Conservation (phyloP, 1,284 basidiomycete species). For the Sporisorium sorghi region DNA sequence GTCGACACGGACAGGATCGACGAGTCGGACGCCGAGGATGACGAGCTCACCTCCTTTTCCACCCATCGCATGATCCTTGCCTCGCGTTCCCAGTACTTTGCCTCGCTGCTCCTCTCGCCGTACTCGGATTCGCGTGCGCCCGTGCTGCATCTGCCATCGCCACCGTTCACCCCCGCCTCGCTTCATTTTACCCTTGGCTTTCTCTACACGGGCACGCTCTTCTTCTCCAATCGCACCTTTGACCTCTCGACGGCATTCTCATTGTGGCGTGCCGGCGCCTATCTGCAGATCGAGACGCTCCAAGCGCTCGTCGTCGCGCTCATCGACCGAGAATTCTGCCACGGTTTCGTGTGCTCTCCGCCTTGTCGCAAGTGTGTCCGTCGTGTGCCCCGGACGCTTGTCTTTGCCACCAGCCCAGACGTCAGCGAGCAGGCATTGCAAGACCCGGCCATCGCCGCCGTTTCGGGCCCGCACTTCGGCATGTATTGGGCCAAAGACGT, state of each 20-base stretch:
- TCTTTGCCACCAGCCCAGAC: slow-evolving; percentile 54
- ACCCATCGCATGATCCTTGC: slow-evolving; percentile 92
- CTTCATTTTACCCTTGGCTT: slow-evolving; percentile 94
- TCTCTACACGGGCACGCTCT: slow-evolving; percentile 91
- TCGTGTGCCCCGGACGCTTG: slow-evolving; percentile 58
- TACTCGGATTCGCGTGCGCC: slow-evolving; percentile 70
- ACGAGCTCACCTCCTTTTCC: slow-evolving; percentile 74
- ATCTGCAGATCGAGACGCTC: slow-evolving; percentile 77
- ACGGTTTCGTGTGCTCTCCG: slow-evolving; percentile 59
- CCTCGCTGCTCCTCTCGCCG: slow-evolving; percentile 77
- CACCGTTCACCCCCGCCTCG: slow-evolving; percentile 93
- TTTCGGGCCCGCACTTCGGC: slow-evolving; percentile 57
- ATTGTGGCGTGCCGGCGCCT: slow-evolving; percentile 84
- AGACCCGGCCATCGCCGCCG: slow-evolving; percentile 38
- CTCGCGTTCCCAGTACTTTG: slow-evolving; percentile 89
- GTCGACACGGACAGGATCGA: slow-evolving; percentile 38
- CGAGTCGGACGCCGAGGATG: slow-evolving; percentile 47
- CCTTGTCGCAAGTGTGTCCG: slow-evolving; percentile 62
- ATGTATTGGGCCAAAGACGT: slow-evolving; percentile 63
- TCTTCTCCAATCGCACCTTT: slow-evolving; percentile 90
- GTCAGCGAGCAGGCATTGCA: slow-evolving; percentile 52
- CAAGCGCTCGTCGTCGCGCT: slow-evolving; percentile 48
- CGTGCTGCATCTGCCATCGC: slow-evolving; percentile 69
- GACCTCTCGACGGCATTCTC: slow-evolving; percentile 91
- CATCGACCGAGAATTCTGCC: slow-evolving; percentile 63